Base-by-base conservation (phyloP, 768 basidiomycete genomes). In the Paxillus ammoniavirescens region DNA sequence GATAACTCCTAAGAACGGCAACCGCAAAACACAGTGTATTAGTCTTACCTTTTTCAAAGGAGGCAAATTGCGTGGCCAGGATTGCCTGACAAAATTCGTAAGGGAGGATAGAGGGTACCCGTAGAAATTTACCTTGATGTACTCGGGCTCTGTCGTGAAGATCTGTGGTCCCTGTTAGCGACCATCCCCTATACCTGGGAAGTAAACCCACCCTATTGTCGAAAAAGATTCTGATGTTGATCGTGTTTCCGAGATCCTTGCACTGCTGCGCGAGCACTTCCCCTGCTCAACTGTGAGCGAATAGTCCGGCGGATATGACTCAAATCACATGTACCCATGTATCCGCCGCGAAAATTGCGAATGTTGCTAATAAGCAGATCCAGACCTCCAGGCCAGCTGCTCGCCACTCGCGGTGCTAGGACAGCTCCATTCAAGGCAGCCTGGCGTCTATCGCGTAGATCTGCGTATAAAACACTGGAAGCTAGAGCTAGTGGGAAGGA, bases 121-220 rank as follows among this genome's bases (percentile, higher is more conserved):
- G 12, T 15, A 55, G 13, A 23, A 17, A 33, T 57, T 52, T 48
- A 63, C 73, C 65, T 75, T 80, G 64, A 79, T 70, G 43, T 79
- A 68, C 38, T 78, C 77, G 4, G 81, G 81, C 50, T 82, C 80
- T 8, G 60, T 56, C 1, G 79, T 81, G 10, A 80, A 59, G 48
- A 80, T 61, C 77, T 79, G 50, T 8, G 28, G 18, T 36, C 33
- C 5, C 33, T 21, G 26, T 42, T 33, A 46, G 36, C 31, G 30
- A 56, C 33, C 31, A n/a, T 43, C 18, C 5, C 36, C 36, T n/a
- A 41, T 28, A 38, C 33, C 42, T n/a, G 49, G 40, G 48, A n/a
- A 9, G 31, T 14, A 41, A 12, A 61, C 72, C 12, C 44, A 70
- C 77, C 64, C 68, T 63, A 45, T 73, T 63, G 45, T 76, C 72